A percentile compares a stretch with the other conserved stretches of the same genome.
Evolutionary conservation across 805 yeast genomes (phyloP).

Genomic region (Candida sphagnicola): DNA sequence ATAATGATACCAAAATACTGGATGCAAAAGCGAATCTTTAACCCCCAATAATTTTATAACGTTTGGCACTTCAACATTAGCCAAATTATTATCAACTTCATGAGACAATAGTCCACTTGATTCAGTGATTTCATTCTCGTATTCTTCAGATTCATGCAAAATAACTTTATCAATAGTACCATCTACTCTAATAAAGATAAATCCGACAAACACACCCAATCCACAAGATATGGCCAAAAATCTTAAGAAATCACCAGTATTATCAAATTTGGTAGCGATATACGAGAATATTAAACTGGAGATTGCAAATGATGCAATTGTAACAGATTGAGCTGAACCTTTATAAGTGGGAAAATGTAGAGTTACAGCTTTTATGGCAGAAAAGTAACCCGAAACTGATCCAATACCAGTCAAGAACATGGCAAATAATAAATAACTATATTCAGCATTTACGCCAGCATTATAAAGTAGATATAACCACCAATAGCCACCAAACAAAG

Average conservation of each 20-base stretch:
- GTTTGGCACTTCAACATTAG: not conserved
- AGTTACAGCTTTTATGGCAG: conserved; percentile 31
- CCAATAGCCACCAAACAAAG: conserved; percentile 23
- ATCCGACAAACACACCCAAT: conserved; percentile 22
- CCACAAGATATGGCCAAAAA: conserved; percentile 22
- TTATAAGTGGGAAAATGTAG: conserved; percentile 26
- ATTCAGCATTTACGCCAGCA: conserved; percentile 14
- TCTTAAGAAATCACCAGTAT: conserved; percentile 18
- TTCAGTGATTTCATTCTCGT: conserved; percentile 7
- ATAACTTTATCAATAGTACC: conserved; percentile 17
- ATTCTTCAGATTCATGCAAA: conserved; percentile 6
- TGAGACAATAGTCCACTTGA: conserved; percentile 10
- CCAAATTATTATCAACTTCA: not conserved
- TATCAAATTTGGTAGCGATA: conserved; percentile 17
- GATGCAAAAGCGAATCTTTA: conserved; percentile 20
- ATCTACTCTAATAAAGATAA: conserved; percentile 26
- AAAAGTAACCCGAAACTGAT: conserved; percentile 30
- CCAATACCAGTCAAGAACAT: conserved; percentile 32
- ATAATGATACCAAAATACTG: conserved; percentile 30
- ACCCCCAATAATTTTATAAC: conserved; percentile 7
- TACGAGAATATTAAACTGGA: conserved; percentile 24
- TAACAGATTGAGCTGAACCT: conserved; percentile 34
- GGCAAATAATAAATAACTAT: conserved; percentile 15
- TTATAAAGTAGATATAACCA: conserved; percentile 22
- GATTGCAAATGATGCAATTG: conserved; percentile 36